phyloP scores from a whole-genome alignment of 2,329 filamentous ascomycete genomes.

The Colletotrichum eleusines region DNA sequence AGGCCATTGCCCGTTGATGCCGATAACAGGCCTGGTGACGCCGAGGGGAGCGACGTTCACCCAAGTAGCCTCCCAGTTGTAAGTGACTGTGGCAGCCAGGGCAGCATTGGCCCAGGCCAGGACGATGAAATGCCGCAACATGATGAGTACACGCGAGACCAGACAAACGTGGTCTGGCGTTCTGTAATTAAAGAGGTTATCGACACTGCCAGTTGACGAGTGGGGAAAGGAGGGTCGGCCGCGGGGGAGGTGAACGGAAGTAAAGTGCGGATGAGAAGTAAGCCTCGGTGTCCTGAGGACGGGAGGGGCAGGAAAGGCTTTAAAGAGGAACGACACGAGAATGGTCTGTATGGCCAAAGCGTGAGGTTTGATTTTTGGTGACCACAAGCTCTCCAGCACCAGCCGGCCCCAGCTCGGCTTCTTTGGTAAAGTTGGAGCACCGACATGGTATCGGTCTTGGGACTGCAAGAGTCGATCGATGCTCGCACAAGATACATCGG shows the following conservation, averaged over 20 bases:
- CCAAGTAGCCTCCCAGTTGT: constrained; percentile 57
- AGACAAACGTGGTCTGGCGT: constrained; percentile 19
- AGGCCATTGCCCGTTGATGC: constrained; percentile 73
- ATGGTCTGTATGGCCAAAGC: constrained; percentile 19
- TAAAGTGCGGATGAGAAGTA: constrained; percentile 14
- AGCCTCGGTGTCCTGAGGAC: not conserved
- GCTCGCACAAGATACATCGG: constrained; percentile 23
- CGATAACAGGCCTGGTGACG: constrained; percentile 54
- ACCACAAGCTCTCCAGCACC: not conserved
- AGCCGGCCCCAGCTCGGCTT: constrained; percentile 25
- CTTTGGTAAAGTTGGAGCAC: constrained; percentile 35
- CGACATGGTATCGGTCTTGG: constrained; percentile 29
- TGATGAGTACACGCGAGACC: constrained; percentile 18
- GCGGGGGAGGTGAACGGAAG: not conserved
- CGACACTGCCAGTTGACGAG: constrained; percentile 30
- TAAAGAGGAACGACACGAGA: constrained; percentile 20
- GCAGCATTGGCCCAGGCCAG: constrained; percentile 44
- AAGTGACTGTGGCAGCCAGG: constrained; percentile 50
- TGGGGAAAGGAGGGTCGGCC: constrained; percentile 25
- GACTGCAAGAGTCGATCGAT: constrained; percentile 23
- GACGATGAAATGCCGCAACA: constrained; percentile 27
- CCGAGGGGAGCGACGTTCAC: constrained; percentile 55
- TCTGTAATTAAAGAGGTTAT: constrained; percentile 7
- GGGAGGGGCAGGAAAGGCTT: constrained; percentile 16
- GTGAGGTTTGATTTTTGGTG: not conserved